Evolutionary conservation across 2,329 filamentous ascomycete species (phyloP).

Genomic region (Pseudopyrenochaeta lycopersici): DNA sequence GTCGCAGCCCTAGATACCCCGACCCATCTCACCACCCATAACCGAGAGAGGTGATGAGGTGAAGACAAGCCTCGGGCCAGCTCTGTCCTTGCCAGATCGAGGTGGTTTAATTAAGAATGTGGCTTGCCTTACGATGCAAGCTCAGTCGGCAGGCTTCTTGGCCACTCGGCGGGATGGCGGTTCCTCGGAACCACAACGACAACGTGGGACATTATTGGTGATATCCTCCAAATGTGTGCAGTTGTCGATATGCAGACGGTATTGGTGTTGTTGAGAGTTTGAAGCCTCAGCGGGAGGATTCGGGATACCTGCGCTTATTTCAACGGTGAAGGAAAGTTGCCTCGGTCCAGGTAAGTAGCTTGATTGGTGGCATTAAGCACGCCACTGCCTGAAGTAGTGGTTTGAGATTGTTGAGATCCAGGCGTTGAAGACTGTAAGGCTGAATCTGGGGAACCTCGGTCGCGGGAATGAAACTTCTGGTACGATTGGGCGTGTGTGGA

Average conservation of each 20-base stretch:
- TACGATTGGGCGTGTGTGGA: slow-evolving; percentile 3
- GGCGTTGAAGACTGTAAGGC: slow-evolving; percentile 5
- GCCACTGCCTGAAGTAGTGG: background rate
- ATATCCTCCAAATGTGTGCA: too few relatives aligned
- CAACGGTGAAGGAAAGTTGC: slow-evolving; percentile 1
- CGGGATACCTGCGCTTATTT: background rate
- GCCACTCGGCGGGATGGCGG: background rate
- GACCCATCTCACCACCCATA: background rate
- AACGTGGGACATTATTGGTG: background rate
- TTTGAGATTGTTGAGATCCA: background rate
- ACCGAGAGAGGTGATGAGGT: background rate
- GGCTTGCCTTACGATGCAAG: background rate
- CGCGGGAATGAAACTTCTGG: background rate
- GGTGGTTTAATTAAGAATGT: background rate
- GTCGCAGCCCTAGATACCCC: background rate
- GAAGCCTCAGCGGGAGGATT: slow-evolving; percentile 4
- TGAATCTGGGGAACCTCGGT: slow-evolving; percentile 7
- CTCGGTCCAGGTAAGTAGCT: slow-evolving; percentile 5
- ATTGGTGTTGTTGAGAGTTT: slow-evolving; percentile 1
- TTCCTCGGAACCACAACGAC: background rate
- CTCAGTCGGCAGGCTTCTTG: background rate
- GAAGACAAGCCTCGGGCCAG: slow-evolving; percentile 1
- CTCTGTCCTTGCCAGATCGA: background rate
- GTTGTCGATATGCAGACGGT: background rate
- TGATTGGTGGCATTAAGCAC: slow-evolving; percentile 10